phyloP scores from a whole-genome alignment of 2,329 filamentous ascomycete species.

The Cordyceps militaris region DNA sequence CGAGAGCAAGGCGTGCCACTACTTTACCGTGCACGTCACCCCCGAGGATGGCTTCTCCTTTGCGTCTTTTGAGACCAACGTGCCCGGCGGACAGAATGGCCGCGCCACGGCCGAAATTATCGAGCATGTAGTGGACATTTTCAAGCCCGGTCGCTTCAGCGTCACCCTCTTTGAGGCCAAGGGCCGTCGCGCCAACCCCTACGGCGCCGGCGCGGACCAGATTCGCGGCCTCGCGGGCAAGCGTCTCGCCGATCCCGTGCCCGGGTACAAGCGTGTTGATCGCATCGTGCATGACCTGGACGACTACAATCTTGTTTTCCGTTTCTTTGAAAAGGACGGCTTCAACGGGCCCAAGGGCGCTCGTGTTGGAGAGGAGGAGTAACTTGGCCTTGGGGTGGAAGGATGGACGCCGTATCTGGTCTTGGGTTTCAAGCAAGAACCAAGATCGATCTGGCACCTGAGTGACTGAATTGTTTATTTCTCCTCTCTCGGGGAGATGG shows the following conservation, averaged over 20 bases:
- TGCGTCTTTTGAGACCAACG: conserved; percentile 97
- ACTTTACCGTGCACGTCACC: conserved; percentile 98
- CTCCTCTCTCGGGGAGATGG: background rate
- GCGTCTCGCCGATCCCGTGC: conserved; percentile 65
- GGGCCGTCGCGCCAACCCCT: conserved; percentile 38
- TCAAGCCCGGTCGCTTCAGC: conserved; percentile 95
- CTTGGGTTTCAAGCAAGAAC: background rate
- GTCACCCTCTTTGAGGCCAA: conserved; percentile 96
- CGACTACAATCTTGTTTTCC: conserved; percentile 93
- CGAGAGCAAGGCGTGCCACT: conserved; percentile 57
- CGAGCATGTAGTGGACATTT: conserved; percentile 89
- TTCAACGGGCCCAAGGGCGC: conserved; percentile 52
- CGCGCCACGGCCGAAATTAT: conserved; percentile 86
- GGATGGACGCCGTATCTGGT: background rate
- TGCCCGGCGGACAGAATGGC: conserved; percentile 80
- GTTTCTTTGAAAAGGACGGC: conserved; percentile 89
- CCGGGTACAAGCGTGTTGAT: conserved; percentile 83
- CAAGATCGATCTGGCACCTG: background rate
- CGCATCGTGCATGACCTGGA: conserved; percentile 96
- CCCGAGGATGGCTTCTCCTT: conserved; percentile 96
- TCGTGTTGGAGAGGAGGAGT: conserved; percentile 47
- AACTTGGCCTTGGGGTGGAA: background rate
- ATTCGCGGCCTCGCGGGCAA: conserved; percentile 32
- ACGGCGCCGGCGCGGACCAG: conserved; percentile 35
- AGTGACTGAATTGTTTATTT: background rate